These are phyloP conservation scores for Ustilago shanxiensis DNA, from an alignment of 1,284 basidiomycete genomes.

Conservation along the genomic window DNA sequence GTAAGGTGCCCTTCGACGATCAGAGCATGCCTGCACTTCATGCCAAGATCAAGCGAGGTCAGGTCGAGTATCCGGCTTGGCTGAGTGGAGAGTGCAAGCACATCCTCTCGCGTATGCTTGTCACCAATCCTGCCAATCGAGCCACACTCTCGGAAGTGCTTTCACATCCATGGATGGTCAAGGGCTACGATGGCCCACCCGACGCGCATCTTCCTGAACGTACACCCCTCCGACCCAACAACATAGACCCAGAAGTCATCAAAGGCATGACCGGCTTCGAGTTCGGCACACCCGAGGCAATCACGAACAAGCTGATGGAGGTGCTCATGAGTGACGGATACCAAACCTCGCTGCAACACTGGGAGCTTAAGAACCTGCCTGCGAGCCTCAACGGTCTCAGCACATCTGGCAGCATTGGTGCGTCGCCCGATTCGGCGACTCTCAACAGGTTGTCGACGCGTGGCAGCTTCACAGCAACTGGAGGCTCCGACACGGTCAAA, in stretches of 20 bases:
- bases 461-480: slow-evolving; percentile 23
- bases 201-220: slow-evolving; percentile 88
- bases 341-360: slow-evolving; percentile 78
- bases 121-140: slow-evolving; percentile 88
- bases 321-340: slow-evolving; percentile 86
- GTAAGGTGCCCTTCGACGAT: slow-evolving; percentile 98
- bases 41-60: slow-evolving; percentile 97
- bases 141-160: slow-evolving; percentile 90
- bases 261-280: slow-evolving; percentile 96
- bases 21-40: slow-evolving; percentile 99
- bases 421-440: slow-evolving; percentile 21
- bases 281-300: slow-evolving; percentile 89
- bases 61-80: slow-evolving; percentile 98
- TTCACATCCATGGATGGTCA: slow-evolving; percentile 92
- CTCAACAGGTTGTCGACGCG: slow-evolving; percentile 44
- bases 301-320: slow-evolving; percentile 80
- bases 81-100: slow-evolving; percentile 95
- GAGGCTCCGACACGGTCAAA: slow-evolving; percentile 44
- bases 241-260: slow-evolving; percentile 87
- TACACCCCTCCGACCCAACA: slow-evolving; percentile 86
- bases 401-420: slow-evolving; percentile 68
- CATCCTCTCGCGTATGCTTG: slow-evolving; percentile 92
- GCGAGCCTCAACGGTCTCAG: slow-evolving; percentile 40
- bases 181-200: slow-evolving; percentile 84
- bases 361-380: slow-evolving; percentile 75